Percentiles rank a stretch among this genome's conserved stretches.
These are phyloP conservation scores for Candida easanensis DNA, from an alignment of 805 yeast species.

Conservation along the genomic window DNA sequence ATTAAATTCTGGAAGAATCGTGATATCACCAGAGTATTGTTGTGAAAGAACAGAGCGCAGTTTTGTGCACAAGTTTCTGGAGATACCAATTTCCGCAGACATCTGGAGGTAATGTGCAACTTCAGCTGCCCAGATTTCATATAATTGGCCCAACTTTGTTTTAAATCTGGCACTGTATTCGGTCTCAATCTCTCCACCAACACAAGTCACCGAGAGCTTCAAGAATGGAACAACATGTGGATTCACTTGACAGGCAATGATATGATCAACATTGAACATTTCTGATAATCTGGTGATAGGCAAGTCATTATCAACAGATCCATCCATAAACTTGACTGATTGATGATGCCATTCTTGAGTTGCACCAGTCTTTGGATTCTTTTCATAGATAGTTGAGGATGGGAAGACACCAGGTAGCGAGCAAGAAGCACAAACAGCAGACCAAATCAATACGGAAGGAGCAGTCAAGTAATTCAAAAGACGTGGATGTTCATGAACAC, in stretches of 20 bases:
- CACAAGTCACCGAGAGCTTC: conserved; percentile 60
- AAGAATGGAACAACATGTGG: conserved; percentile 93
- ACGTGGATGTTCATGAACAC: conserved; percentile 87
- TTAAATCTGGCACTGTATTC: conserved; percentile 56
- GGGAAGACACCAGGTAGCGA: conserved; percentile 91
- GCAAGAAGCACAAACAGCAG: conserved; percentile 91
- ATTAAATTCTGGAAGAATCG: conserved; percentile 78
- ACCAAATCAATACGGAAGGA: conserved; percentile 80
- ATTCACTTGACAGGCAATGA: conserved; percentile 96
- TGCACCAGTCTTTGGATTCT: conserved; percentile 68
- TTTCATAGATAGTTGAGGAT: conserved; percentile 80
- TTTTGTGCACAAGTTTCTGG: conserved; percentile 69
- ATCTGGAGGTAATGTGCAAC: conserved; percentile 74
- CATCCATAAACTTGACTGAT: conserved; percentile 84
- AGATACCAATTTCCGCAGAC: conserved; percentile 71
- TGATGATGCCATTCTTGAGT: conserved; percentile 80
- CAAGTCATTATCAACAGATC: conserved; percentile 91
- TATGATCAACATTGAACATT: conserved; percentile 96
- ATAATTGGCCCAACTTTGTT: conserved; percentile 48
- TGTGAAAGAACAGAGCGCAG: conserved; percentile 76
- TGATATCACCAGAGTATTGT: conserved; percentile 89
- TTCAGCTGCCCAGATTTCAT: conserved; percentile 65
- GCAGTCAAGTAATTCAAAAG: conserved; percentile 77
- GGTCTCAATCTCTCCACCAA: conserved; percentile 67
- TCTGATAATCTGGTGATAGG: conserved; percentile 90